Conservation (phyloP, 2,329 filamentous ascomycete genomes). For the Cyanodermella asteris region DNA sequence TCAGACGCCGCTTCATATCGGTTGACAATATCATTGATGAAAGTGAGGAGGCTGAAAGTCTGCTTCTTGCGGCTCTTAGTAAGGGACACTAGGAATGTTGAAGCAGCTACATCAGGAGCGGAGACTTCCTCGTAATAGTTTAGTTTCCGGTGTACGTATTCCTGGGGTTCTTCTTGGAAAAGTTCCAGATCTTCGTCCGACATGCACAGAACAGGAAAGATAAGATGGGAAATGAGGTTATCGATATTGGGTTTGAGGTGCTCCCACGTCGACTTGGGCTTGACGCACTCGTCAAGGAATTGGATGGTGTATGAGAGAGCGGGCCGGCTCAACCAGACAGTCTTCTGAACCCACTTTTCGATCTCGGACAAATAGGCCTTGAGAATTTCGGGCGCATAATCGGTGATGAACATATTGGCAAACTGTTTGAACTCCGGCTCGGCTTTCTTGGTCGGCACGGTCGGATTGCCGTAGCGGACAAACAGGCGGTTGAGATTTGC, state of each 20-base stretch:
- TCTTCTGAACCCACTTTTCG: conserved; percentile 93
- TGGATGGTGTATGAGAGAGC: conserved; percentile 84
- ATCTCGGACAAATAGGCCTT: conserved; percentile 88
- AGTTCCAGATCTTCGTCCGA: conserved; percentile 80
- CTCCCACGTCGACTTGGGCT: conserved; percentile 92
- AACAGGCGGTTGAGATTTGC: conserved; percentile 93
- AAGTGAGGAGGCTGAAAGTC: conserved; percentile 82
- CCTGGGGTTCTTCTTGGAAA: conserved; percentile 82
- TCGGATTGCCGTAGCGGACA: conserved; percentile 83
- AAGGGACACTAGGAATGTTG: conserved; percentile 85
- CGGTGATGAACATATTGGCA: conserved; percentile 73
- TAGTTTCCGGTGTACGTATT: conserved; percentile 90
- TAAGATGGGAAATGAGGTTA: conserved; percentile 76
- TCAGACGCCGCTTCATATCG: conserved; percentile 70
- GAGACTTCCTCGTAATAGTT: conserved; percentile 98
- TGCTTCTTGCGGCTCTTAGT: conserved; percentile 91
- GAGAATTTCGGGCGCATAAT: conserved; percentile 86
- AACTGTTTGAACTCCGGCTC: conserved; percentile 58
- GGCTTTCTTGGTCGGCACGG: conserved; percentile 50
- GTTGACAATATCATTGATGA: conserved; percentile 87
- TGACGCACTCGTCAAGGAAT: conserved; percentile 91
- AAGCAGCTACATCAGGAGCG: conserved; percentile 82
- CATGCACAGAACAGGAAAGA: conserved; percentile 89
- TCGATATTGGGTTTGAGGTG: conserved; percentile 84
- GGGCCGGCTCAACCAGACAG: conserved; percentile 81